These are phyloP conservation scores for Teratosphaeria pseudoeucalypti DNA, from an alignment of 2,329 filamentous ascomycete species.

Conservation along the genomic window DNA sequence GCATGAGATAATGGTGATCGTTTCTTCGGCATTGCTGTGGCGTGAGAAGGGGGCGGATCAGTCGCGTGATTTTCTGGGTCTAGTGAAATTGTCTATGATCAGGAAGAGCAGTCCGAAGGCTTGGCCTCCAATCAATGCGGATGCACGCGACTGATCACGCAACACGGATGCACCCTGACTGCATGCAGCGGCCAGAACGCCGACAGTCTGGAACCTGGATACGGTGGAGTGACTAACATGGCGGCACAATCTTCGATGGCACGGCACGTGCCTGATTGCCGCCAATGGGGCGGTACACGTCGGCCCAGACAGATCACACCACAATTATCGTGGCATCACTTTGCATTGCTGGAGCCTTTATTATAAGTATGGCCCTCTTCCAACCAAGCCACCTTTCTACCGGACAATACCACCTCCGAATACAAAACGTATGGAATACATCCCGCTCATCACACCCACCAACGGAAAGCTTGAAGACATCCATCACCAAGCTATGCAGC, in stretches of 20 bases:
- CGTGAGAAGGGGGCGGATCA: background rate
- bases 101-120: background rate
- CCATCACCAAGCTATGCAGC: background rate
- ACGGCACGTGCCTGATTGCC: background rate
- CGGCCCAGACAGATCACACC: background rate
- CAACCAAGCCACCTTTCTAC: background rate
- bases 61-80: background rate
- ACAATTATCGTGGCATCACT: background rate
- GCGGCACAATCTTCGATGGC: background rate
- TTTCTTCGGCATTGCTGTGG: background rate
- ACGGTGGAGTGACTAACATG: background rate
- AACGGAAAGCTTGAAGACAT: background rate
- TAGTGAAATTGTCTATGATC: background rate
- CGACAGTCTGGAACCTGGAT: background rate
- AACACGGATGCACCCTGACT: background rate
- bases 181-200: background rate
- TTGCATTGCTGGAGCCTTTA: background rate
- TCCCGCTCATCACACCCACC: background rate
- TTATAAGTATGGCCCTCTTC: background rate
- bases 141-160: background rate
- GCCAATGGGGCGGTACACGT: background rate
- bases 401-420: background rate
- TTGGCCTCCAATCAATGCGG: background rate
- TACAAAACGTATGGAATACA: background rate
- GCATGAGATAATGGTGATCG: background rate